These are phyloP conservation scores for Tuctoria greenei DNA, from an alignment of 176 grass and related monocot genomes.

Conservation along the genomic window DNA sequence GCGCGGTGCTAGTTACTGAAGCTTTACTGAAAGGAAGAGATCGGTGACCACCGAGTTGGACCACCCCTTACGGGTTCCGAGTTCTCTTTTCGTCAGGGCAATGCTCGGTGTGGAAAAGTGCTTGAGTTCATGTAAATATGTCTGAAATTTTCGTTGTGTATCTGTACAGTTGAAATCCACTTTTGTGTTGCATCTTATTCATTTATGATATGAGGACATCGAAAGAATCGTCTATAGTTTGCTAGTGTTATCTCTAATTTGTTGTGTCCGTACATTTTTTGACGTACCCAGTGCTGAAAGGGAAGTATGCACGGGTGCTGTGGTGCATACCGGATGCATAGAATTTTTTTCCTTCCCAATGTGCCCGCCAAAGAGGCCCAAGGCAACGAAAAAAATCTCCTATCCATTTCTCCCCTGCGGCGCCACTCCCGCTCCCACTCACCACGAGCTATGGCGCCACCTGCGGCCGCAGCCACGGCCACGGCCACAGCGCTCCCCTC, in stretches of 20 bases:
- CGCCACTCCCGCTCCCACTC: conserved; percentile 4
- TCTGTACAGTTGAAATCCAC: conserved; percentile 39
- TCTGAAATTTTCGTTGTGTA: conserved; percentile 28
- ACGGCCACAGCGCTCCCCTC: conserved; percentile 22
- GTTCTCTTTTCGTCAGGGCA: conserved; percentile 13
- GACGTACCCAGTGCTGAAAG: no score
- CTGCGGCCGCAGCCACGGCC: conserved; percentile 6
- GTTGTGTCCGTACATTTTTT: no score
- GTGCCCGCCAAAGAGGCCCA: conserved; percentile 2
- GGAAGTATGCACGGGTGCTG: no score
- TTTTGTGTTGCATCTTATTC: conserved; percentile 19
- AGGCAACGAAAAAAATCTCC: conserved; percentile 44
- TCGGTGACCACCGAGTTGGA: not conserved
- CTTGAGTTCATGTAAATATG: conserved; percentile 50
- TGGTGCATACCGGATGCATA: no score
- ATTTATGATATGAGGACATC: conserved; percentile 14
- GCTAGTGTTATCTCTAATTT: conserved; percentile 17
- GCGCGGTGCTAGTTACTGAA: not conserved
- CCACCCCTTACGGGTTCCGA: not conserved
- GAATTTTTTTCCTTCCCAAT: not conserved
- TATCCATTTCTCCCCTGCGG: conserved; percentile 32
- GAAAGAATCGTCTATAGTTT: conserved; percentile 2
- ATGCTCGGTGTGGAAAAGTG: conserved; percentile 44
- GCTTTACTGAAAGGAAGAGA: not conserved
- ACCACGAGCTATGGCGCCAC: conserved; percentile 32